These are phyloP conservation scores for Cystobasidiopsis lactophilus DNA, from an alignment of 768 basidiomycete species.

Conservation along the genomic window DNA sequence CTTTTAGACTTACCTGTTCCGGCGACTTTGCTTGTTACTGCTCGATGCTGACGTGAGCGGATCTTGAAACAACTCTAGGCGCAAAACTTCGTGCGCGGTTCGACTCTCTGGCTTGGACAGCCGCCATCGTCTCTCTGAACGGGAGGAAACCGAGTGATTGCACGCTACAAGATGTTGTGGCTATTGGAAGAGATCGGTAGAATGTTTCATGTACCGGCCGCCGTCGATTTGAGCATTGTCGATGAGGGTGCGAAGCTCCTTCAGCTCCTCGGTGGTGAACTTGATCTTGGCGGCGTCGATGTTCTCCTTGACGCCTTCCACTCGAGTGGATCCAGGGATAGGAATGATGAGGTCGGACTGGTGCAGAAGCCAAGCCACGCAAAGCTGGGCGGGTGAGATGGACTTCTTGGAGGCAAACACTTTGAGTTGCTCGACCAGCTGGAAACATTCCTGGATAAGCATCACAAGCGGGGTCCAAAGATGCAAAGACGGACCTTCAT, in stretches of 20 bases:
- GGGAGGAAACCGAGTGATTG: no score
- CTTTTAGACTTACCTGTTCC: no score
- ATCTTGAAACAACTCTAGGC: no score
- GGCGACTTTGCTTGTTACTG: no score
- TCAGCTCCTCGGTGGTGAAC: constrained; percentile 28
- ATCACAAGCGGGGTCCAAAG: constrained; percentile 13
- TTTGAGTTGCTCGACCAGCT: constrained; percentile 24
- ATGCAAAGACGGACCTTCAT: not conserved
- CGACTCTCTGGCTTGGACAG: no score
- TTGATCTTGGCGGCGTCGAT: constrained; percentile 29
- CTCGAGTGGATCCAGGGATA: constrained; percentile 12
- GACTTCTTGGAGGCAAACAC: constrained; percentile 25
- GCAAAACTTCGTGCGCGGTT: no score
- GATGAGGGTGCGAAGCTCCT: constrained; percentile 25
- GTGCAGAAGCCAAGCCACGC: constrained; percentile 26
- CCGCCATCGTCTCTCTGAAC: no score
- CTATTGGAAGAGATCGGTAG: no score
- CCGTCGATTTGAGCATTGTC: constrained; percentile 6
- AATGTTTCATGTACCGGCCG: constrained; percentile 1
- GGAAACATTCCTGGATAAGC: constrained; percentile 4
- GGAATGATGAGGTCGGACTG: constrained; percentile 14
- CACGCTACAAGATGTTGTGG: no score
- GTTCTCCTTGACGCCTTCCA: constrained; percentile 31
- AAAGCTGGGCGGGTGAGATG: constrained; percentile 26
- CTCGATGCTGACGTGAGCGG: no score